Conservation (phyloP, 257 asterid genomes). For the Handroanthus guayacan region DNA sequence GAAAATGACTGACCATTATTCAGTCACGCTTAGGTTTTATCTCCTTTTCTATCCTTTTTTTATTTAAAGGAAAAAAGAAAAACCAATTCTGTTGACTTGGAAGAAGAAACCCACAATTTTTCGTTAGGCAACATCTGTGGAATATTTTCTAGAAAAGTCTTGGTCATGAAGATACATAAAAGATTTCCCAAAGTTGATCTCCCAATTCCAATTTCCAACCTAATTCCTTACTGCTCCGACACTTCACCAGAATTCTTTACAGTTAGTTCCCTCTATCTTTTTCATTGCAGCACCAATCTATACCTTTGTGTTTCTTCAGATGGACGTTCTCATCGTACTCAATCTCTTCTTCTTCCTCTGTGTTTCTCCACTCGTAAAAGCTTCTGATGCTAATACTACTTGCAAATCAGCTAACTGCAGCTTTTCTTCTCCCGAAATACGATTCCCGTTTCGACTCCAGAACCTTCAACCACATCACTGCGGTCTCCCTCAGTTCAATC, state of each 20-base stretch:
- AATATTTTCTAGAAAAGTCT: neutral
- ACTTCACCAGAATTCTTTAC: conserved; percentile 30
- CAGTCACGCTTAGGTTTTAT: too few relatives aligned
- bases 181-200: neutral
- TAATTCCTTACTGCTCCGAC: conserved; percentile 30
- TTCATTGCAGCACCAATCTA: neutral
- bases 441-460: conserved; percentile 35
- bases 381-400: conserved; percentile 11
- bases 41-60: too few relatives aligned
- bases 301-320: conserved; percentile 8
- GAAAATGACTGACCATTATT: too few relatives aligned
- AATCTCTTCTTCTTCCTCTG: conserved; percentile 14
- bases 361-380: conserved; percentile 27
- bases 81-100: too few relatives aligned
- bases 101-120: neutral
- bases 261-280: neutral
- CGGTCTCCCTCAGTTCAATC: conserved; percentile 37
- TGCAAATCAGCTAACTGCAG: conserved; percentile 33
- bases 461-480: conserved; percentile 28
- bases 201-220: conserved; percentile 21
- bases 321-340: conserved; percentile 36
- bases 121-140: neutral
- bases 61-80: too few relatives aligned
- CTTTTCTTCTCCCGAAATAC: conserved; percentile 29
- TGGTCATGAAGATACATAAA: neutral